Evolutionary conservation across 345 rosid species (phyloP).

Genomic region (Physaria fendleri): DNA sequence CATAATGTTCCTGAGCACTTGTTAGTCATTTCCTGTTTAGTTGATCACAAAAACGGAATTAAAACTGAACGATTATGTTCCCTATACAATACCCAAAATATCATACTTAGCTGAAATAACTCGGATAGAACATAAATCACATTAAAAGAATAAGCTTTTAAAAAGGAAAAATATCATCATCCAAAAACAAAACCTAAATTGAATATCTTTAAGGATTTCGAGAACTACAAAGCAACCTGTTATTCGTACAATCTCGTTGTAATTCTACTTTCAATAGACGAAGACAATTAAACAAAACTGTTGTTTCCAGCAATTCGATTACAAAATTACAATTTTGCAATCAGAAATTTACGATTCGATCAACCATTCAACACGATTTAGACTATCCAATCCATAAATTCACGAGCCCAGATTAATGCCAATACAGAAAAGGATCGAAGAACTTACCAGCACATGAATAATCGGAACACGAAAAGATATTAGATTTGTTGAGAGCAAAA

Average conservation of each 20-base stretch:
- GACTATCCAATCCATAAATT: not conserved
- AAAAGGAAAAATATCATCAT: not conserved
- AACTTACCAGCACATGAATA: slow-evolving; percentile 20
- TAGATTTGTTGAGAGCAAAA: slow-evolving; percentile 8
- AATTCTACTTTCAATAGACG: not conserved
- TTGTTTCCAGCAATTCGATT: too few relatives aligned
- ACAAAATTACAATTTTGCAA: too few relatives aligned
- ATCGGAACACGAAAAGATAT: not conserved
- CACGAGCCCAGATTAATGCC: slow-evolving; percentile 14
- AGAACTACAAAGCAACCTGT: not conserved
- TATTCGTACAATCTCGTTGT: not conserved
- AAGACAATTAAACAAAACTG: too few relatives aligned
- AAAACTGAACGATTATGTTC: slow-evolving; percentile 2
- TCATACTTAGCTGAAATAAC: not conserved
- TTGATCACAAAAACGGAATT: too few relatives aligned
- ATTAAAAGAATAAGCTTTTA: not conserved
- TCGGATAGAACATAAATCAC: not conserved
- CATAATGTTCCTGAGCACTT: not conserved
- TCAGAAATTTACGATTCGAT: slow-evolving; percentile 11
- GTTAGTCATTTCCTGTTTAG: not conserved
- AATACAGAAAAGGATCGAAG: not conserved
- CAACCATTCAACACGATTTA: not conserved
- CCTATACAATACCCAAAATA: not conserved
- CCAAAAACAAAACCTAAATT: not conserved
- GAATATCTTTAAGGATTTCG: not conserved